Evolutionary conservation across 352 stramenopile genomes (phyloP), one percentile per base, ranked within the genome.

Genomic region (Albugo laibachii): DNA sequence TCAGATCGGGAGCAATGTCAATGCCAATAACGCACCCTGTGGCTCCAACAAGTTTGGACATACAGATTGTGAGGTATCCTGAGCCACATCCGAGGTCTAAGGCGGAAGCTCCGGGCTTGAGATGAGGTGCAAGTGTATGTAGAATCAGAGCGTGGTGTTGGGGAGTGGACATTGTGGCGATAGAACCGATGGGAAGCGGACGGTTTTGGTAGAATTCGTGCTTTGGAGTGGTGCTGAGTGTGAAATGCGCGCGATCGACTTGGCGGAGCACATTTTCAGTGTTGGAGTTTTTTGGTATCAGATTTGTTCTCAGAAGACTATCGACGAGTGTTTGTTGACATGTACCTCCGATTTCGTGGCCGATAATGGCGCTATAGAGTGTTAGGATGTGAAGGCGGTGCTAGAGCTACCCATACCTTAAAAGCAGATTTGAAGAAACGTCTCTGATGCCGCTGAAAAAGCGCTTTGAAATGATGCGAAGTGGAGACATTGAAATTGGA

Each of bases 101-200:
- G 0, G 69, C 70, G 1, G 41, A 58, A 48, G 69, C 74, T 1
- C 75, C 75, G 13, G 69, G 61, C 45, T 80, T 60, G 47, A 91
- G 47, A 35, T 88, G 75, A 16, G 58, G 41, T 45, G 80, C 70
- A 0, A 91, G 46, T n/a, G 82, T 45, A 14, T 63, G 55, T 48
- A 91, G 47, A 12, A 88, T 75, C 54, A 86, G 69, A 21, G 78
- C 78, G 41, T 91, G 78, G 44, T 88, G 78, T 56, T 91, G 78
- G 13, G 78, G 78, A 13, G 78, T 91, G 31, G 78, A 91, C 47
- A 91, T 91, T 10, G 78, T 91, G 38, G 78, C 78, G 31, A 86
- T 61, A 24, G 65, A 63, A 5, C 67, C 75, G 55, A 91, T 86
- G 48, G 80, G 80, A 20, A 91, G 56, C 13, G 78, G 75, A 0